Evolutionary conservation across 768 basidiomycete species (phyloP).

Genomic region (Kwoniella pini): DNA sequence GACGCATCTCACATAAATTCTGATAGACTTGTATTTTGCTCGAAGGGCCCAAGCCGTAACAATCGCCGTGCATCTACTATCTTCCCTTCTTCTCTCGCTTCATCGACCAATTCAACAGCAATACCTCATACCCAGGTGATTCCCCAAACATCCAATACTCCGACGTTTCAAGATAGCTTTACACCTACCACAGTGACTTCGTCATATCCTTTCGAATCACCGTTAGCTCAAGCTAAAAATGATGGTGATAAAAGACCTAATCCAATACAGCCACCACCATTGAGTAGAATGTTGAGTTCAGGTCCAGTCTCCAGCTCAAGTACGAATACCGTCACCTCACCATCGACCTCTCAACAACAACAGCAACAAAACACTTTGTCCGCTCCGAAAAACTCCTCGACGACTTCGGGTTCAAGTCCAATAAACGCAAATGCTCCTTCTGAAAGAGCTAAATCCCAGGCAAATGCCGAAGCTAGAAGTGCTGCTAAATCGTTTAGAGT

Average conservation of each 20-base stretch:
- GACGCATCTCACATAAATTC: not conserved
- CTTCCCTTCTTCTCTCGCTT: conserved; percentile 42
- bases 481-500: conserved; percentile 87
- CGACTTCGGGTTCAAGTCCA: not conserved
- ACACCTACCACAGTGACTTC: conserved; percentile 33
- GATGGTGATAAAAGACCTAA: not conserved
- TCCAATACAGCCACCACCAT: conserved; percentile 25
- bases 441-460: conserved; percentile 28
- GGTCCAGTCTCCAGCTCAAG: conserved; percentile 5
- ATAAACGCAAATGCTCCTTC: conserved; percentile 19
- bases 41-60: conserved; percentile 13
- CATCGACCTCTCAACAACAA: conserved; percentile 8
- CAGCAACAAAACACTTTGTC: not conserved
- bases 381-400: not conserved
- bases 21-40: conserved; percentile 12
- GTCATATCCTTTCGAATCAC: conserved; percentile 33
- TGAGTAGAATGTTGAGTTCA: conserved; percentile 24
- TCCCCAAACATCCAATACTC: conserved; percentile 30
- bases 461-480: conserved; percentile 44
- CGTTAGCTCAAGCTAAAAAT: conserved; percentile 7
- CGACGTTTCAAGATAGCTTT: conserved; percentile 40
- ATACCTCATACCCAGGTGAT: conserved; percentile 1
- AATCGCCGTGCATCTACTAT: conserved; percentile 32
- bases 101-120: conserved; percentile 28
- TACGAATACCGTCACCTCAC: not conserved